These are phyloP conservation scores for Leishmania gerbilli DNA, from an alignment of 208 protist species.

Conservation along the genomic window DNA sequence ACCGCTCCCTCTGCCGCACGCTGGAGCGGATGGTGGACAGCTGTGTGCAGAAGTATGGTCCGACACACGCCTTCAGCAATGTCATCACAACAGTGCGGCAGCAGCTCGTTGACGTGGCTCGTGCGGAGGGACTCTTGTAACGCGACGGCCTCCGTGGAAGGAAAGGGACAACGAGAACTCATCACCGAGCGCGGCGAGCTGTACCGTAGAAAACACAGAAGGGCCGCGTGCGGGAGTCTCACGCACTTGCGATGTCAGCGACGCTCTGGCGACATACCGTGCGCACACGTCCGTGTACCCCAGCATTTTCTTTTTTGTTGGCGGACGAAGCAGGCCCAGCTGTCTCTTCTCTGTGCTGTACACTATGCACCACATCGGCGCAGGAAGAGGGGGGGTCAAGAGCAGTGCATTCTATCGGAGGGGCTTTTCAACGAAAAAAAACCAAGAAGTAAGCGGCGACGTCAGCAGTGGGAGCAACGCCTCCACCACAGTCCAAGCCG, in stretches of 20 bases:
- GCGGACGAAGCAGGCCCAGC: neutral
- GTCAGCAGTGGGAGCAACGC: neutral
- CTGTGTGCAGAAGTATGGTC: constrained; percentile 79
- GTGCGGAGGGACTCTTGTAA: constrained; percentile 54
- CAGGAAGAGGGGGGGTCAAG: neutral
- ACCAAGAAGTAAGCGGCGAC: neutral
- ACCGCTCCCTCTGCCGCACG: constrained; percentile 59
- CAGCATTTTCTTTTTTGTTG: neutral
- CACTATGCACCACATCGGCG: neutral
- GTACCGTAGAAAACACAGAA: constrained; percentile 11
- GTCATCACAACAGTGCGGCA: constrained; percentile 65
- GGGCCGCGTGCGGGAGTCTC: neutral
- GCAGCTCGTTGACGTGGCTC: constrained; percentile 67
- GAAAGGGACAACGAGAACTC: neutral
- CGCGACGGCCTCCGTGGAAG: neutral
- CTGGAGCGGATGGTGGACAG: constrained; percentile 85
- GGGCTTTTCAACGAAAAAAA: neutral
- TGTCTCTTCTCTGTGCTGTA: neutral
- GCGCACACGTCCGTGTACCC: neutral
- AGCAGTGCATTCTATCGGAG: too few relatives aligned
- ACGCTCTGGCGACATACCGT: neutral
- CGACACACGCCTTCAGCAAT: constrained; percentile 64
- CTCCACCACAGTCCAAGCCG: too few relatives aligned
- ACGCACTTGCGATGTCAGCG: neutral
- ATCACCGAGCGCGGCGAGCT: neutral